These are phyloP conservation scores for Dendrobium catenatum DNA, from an alignment of 106 monocot genomes.

Conservation along the genomic window DNA sequence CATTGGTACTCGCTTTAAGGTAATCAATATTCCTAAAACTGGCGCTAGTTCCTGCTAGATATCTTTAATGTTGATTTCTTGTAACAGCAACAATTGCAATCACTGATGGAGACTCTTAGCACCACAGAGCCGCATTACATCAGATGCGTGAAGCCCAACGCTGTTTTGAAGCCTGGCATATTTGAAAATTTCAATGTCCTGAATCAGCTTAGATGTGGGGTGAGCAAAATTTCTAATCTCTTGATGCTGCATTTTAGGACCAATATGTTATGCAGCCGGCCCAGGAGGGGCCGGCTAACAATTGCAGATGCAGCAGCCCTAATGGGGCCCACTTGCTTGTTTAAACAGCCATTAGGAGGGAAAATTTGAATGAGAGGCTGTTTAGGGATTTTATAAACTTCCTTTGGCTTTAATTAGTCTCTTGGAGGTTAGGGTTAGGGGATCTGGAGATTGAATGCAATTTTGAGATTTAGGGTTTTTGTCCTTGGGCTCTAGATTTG, in stretches of 20 bases:
- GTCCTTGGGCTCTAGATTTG: too few relatives aligned
- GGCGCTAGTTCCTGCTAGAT: background rate
- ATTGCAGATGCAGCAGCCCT: too few relatives aligned
- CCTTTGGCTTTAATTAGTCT: too few relatives aligned
- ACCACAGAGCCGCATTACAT: constrained; percentile 98
- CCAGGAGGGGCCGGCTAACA: too few relatives aligned
- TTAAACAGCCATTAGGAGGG: too few relatives aligned
- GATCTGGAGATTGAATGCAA: too few relatives aligned
- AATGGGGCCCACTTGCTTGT: too few relatives aligned
- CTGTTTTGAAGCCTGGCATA: constrained; percentile 76
- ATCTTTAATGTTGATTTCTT: constrained; percentile 11
- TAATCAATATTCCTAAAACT: constrained; percentile 15
- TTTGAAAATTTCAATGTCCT: constrained; percentile 94
- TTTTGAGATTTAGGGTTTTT: too few relatives aligned
- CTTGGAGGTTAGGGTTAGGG: too few relatives aligned
- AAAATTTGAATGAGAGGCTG: too few relatives aligned
- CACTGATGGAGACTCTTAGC: constrained; percentile 94
- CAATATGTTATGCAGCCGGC: background rate
- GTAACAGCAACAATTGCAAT: constrained; percentile 91
- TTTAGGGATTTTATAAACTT: too few relatives aligned
- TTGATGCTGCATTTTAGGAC: background rate
- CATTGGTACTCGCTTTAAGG: constrained; percentile 96
- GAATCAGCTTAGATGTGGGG: constrained; percentile 91
- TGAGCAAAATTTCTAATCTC: constrained; percentile 24
- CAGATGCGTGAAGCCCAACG: constrained; percentile 93